These are phyloP conservation scores for Mucor racemosus DNA, from an alignment of 371 early-diverging fungal genomes.

Conservation along the genomic window DNA sequence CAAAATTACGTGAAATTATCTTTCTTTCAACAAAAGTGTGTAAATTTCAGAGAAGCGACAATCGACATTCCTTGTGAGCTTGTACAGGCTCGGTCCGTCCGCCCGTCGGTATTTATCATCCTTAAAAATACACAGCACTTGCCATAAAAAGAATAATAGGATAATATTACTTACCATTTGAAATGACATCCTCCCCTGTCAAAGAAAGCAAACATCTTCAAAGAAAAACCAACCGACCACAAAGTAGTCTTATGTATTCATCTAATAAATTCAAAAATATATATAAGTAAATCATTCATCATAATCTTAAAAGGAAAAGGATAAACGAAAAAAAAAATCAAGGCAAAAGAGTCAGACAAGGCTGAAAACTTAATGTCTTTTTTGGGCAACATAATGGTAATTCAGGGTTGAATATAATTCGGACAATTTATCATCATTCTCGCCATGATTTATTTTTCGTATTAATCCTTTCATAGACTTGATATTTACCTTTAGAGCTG, in stretches of 20 bases:
- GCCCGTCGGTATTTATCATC: constrained; percentile 38
- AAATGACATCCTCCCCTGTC: not conserved
- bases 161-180: constrained; percentile 14
- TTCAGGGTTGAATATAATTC: constrained; percentile 29
- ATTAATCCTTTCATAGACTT: not conserved
- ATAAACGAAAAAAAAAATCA: not conserved
- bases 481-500: not conserved
- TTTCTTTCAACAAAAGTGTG: not conserved
- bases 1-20: no score
- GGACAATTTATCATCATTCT: constrained; percentile 35
- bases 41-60: constrained; percentile 32
- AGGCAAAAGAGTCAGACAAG: constrained; percentile 33
- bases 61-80: constrained; percentile 35
- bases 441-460: not conserved
- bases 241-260: not conserved
- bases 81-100: constrained; percentile 40
- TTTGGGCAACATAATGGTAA: constrained; percentile 41
- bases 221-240: not conserved
- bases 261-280: not conserved
- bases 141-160: not conserved
- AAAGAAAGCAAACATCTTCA: not conserved
- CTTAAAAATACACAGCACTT: constrained; percentile 3
- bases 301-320: not conserved
- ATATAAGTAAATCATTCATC: not conserved
- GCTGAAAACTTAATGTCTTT: constrained; percentile 39